These are phyloP conservation scores for Ophiobolus disseminans DNA, from an alignment of 2,329 filamentous ascomycete species.

Conservation along the genomic window DNA sequence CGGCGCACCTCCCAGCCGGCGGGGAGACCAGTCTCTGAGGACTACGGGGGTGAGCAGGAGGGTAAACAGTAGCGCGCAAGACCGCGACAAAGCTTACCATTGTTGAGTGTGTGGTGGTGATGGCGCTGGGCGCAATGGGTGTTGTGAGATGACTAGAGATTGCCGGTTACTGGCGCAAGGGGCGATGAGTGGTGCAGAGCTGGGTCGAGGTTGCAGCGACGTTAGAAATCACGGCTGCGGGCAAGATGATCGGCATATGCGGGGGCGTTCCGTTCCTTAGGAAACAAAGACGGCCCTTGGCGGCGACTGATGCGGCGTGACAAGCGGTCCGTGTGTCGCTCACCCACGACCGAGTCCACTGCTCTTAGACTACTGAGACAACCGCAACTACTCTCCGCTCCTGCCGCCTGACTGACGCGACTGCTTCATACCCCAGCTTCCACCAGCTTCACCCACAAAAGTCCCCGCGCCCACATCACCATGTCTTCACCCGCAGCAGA, in stretches of 20 bases:
- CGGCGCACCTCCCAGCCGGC: constrained; percentile 93
- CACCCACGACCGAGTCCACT: background rate
- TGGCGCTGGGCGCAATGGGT: background rate
- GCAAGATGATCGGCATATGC: constrained; percentile 7
- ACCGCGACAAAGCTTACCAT: constrained; percentile 37
- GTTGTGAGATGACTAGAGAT: background rate
- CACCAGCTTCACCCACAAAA: background rate
- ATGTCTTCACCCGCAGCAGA: constrained; percentile 49
- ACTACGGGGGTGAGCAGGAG: constrained; percentile 35
- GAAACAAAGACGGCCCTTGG: constrained; percentile 6
- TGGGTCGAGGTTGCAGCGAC: constrained; percentile 16
- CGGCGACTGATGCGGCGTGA: constrained; percentile 16
- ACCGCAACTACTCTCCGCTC: too few species aligned
- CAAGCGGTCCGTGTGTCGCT: background rate
- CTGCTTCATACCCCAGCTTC: background rate
- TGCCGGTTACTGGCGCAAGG: constrained; percentile 3
- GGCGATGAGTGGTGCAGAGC: constrained; percentile 7
- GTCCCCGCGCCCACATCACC: constrained; percentile 6
- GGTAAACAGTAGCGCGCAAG: constrained; percentile 2
- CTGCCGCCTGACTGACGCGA: background rate
- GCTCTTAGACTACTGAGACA: background rate
- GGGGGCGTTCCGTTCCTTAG: constrained; percentile 9
- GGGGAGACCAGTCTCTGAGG: constrained; percentile 70
- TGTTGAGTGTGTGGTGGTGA: constrained; percentile 2
- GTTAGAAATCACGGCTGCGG: constrained; percentile 8